Evolutionary conservation across 2,329 filamentous ascomycete genomes (phyloP).

Genomic region (Cytospora chrysosperma): DNA sequence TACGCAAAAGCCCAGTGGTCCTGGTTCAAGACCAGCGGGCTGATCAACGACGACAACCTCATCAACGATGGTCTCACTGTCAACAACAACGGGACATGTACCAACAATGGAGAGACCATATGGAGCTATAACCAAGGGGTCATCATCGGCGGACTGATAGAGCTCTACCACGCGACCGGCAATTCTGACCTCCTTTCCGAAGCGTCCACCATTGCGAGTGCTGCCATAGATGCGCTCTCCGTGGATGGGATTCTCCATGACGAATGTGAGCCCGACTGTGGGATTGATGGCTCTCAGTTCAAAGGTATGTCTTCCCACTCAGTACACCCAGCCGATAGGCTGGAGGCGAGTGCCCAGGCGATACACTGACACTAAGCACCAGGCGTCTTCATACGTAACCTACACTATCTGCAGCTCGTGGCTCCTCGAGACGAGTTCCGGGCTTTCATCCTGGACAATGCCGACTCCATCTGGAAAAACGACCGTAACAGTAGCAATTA

Average conservation of each 20-base stretch:
- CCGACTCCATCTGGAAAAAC: slow-evolving; percentile 63
- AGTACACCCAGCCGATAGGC: not conserved
- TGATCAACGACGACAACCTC: slow-evolving; percentile 49
- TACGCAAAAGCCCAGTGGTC: slow-evolving; percentile 50
- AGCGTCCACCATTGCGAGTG: slow-evolving; percentile 50
- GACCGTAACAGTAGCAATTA: slow-evolving; percentile 49
- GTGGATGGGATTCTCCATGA: slow-evolving; percentile 52
- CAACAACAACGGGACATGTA: slow-evolving; percentile 43
- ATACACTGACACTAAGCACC: not conserved
- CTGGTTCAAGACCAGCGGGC: slow-evolving; percentile 50
- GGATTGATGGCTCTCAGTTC: slow-evolving; percentile 59
- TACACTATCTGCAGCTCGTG: slow-evolving; percentile 53
- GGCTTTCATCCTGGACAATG: slow-evolving; percentile 59
- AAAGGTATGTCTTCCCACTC: slow-evolving; percentile 45
- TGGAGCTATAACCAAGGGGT: slow-evolving; percentile 60
- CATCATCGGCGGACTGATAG: slow-evolving; percentile 51
- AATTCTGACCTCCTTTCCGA: slow-evolving; percentile 42
- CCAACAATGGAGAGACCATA: slow-evolving; percentile 46
- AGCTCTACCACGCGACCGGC: slow-evolving; percentile 45
- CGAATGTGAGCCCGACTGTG: slow-evolving; percentile 48
- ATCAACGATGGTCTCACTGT: slow-evolving; percentile 54
- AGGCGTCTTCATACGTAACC: slow-evolving; percentile 63
- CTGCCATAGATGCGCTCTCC: slow-evolving; percentile 47
- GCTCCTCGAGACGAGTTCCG: slow-evolving; percentile 50
- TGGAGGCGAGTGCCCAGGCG: not conserved